Base-by-base conservation (phyloP, 2,329 filamentous ascomycete species). In the Emergomyces africanus region DNA sequence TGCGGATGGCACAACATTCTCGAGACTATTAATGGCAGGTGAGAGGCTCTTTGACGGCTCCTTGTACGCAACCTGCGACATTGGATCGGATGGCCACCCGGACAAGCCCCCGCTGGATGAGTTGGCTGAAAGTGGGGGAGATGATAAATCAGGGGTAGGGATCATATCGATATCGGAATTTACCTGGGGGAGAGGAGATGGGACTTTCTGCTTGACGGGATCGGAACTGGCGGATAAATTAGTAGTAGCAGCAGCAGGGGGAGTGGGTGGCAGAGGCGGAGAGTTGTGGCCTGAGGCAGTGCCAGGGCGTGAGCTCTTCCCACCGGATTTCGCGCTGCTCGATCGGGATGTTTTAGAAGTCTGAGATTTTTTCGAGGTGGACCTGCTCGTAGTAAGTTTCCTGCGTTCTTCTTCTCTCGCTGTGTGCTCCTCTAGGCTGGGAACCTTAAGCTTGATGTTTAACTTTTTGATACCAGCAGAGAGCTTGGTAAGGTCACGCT, bases 391-490 rank as follows among this genome's bases (percentile, higher is more conserved):
- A n/a, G 25, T 33, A 58, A 68, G 69, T 55, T 73, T 74, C 60
- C 72, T 74, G 53, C 73, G 72, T 46, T 75, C 73, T n/a, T 74
- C 70, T 65, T 81, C 78, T 25, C 78, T 71, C 8, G 74, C 75
- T 33, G 82, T 79, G 61, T 83, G 75, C 65, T 84, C 81, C 65
- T 84, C 81, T 25, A 77, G 77, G 0, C 80, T 75, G 0, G 80
- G 80, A 57, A 84, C 73, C 62, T 82, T 83, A 54, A 86, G 67
- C 25, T 81, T 84, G 58, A 85, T 79, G 57, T 69, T 75, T 61
- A 77, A 68, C 33, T 79, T 79, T 66, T 80, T 81, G 61, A 84
- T 68, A 3, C 79, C 79, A 2, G 76, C 74, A 0, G 79, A 74
- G 30, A 84, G 68, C 20, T 71, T 72, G 50, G 83, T 80, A 50